Base-by-base conservation (phyloP, 2,329 filamentous ascomycete species). In the Diaporthe ampelina region DNA sequence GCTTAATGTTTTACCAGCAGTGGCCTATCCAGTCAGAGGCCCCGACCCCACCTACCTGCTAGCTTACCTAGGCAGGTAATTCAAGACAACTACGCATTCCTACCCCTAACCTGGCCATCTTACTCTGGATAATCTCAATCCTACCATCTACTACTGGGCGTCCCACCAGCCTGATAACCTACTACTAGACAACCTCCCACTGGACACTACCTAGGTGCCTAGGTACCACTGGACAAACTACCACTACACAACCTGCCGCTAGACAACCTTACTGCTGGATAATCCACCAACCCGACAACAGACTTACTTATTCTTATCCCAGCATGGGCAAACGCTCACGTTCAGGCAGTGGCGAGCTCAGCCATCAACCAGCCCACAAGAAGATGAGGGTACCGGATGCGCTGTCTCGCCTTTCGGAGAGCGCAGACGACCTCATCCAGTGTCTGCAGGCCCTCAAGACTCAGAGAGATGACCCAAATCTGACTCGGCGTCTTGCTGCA, bases 311-410 rank as follows among this genome's bases (percentile, higher is more conserved):
- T 54, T 35, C 10, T 54, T 54, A 19, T 15, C 21, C 21, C 32
- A 52, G 9, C 54, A 86, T 86, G 85, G 79, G 81, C 26, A 87
- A 87, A 78, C 83, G 85, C 32, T 75, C 78, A 35, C 80, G 80
- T 29, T 75, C 65, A 72, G 75, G 76, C 26, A 70, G 74, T 71
- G 77, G 57, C 21, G 37, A 54, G 15, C 45, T n/a, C 15, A 37
- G n/a, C 17, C 52, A 52, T 32, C 48, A 50, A 29, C 29, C 57
- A 24, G 24, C 77, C 8, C 74, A 78, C 4, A 79, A 80, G 48
- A 80, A 77, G 73, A 19, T 76, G 21, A 76, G 75, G 40, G 43
- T 57, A 1, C 26, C 37, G 10, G 76, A 79, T 6, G 80, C 82
- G 0, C 68, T 86, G 13, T 77, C 76, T 10, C 59, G 79, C 24